Base-by-base conservation (phyloP, 345 rosid genomes). In the Aquilaria yunnanensis region DNA sequence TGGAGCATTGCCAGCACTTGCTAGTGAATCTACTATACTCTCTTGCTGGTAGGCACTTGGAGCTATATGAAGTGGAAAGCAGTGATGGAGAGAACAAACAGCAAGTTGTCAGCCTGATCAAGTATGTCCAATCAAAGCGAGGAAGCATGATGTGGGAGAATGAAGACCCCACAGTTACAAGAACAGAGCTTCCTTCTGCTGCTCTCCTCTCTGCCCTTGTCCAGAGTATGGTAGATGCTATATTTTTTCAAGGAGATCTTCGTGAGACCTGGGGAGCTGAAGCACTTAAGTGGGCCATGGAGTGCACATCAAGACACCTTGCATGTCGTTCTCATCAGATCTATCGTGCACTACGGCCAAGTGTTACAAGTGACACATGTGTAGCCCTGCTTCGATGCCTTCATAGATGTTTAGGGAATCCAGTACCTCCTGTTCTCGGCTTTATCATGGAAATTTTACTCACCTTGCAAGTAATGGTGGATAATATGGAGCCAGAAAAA, bases 101-200 rank as follows among this genome's bases (percentile, higher is more conserved):
- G 76, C 96, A 88, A 78, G 99, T 94, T 61, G 90, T 86, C 63
- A 90, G 96, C 76, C 77, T 94, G 74, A 94, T 94, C 72, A 90
- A 94, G 81, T 90, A 94, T 52, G 99, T 94, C 58, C 99, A 90
- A 68, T 94, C 99, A 69, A 94, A 94, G 82, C 86, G 97, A 53
- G 99, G 99, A 61, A 88, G 89, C 83, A 94, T 94, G 99, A 94
- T 94, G 99, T 94, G 99, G 99, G 97, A 88, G 78, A 94, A 90
- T 59, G 99, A 94, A 83, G 97, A 94, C 70, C 92, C 96, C 64
- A 72, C 97, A 0, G 93, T 94, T 51, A 76, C 80, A 57, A 79
- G 86, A 81, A 83, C 87, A 37, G 93, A 88, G 62, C 97, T 94
- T 80, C 97, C 99, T 14, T 90, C 97, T 73, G 95, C 99, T 14